phyloP scores from a whole-genome alignment of 345 rosid genomes.

The Abelmoschus esculentus region DNA sequence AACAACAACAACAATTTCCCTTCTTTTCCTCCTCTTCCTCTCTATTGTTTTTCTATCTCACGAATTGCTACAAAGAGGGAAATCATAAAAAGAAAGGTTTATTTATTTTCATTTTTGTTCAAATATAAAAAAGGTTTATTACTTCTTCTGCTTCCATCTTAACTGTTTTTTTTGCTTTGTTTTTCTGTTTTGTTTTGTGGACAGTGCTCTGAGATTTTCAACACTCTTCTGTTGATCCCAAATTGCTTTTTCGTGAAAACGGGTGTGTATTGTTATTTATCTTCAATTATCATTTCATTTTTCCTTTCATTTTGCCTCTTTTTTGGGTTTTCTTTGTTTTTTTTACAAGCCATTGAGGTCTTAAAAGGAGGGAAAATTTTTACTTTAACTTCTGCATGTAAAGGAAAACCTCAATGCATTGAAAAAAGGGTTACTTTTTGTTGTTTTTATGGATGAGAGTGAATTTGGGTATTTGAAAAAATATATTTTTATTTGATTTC shows the following conservation, averaged over 20 bases:
- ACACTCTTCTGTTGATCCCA: slow-evolving; percentile 17
- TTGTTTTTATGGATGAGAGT: not conserved
- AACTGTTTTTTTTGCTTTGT: slow-evolving; percentile 4
- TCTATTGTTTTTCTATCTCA: too few relatives aligned
- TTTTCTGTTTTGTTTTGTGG: slow-evolving; percentile 8
- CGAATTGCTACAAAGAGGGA: too few relatives aligned
- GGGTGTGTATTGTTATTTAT: slow-evolving; percentile 26
- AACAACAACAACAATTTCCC: too few relatives aligned
- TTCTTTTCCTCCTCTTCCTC: too few relatives aligned
- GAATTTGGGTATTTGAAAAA: too few relatives aligned
- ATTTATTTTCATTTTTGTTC: too few relatives aligned
- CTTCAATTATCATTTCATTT: not conserved
- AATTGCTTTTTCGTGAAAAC: slow-evolving; percentile 10
- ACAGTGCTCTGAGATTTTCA: not conserved
- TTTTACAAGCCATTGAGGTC: slow-evolving; percentile 23
- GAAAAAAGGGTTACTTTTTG: not conserved
- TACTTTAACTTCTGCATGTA: slow-evolving; percentile 4
- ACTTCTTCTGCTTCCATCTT: not conserved
- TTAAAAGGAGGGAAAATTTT: slow-evolving; percentile 16
- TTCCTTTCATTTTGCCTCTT: slow-evolving; percentile 8
- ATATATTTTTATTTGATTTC: too few relatives aligned
- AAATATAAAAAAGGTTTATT: too few relatives aligned
- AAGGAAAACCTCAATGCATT: slow-evolving; percentile 19
- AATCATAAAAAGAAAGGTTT: too few relatives aligned
- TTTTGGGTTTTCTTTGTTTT: slow-evolving; percentile 14